Conservation (phyloP, 768 basidiomycete species). For the Tylopilus vinaceipallidus region DNA sequence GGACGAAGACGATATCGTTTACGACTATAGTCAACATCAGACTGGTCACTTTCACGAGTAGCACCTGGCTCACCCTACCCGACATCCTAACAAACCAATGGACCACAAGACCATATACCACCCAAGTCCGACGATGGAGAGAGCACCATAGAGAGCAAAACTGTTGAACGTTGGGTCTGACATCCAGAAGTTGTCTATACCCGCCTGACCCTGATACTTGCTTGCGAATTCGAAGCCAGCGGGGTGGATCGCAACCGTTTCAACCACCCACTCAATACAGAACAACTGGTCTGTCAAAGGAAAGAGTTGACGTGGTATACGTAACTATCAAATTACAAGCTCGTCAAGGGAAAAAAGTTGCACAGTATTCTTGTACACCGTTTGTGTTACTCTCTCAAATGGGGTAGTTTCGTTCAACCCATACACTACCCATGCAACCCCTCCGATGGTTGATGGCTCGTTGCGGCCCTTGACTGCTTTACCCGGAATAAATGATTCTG, state of each 20-base stretch:
- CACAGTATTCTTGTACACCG: slow-evolving; percentile 63
- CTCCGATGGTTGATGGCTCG: slow-evolving; percentile 65
- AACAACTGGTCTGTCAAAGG: neutral
- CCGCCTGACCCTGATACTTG: neutral
- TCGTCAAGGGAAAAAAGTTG: slow-evolving; percentile 55
- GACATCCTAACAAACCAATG: slow-evolving; percentile 65
- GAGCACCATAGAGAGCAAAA: slow-evolving; percentile 7
- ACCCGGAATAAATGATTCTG: slow-evolving; percentile 57
- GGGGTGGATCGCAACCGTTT: too few species aligned
- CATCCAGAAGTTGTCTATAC: slow-evolving; percentile 8
- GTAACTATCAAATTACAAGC: slow-evolving; percentile 16
- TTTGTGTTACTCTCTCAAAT: slow-evolving; percentile 54
- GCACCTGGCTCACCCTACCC: slow-evolving; percentile 58
- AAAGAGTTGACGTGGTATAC: neutral
- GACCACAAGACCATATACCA: slow-evolving; percentile 69
- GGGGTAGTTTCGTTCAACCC: slow-evolving; percentile 43
- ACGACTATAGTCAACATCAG: slow-evolving; percentile 48
- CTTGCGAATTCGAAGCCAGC: neutral
- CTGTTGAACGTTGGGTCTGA: slow-evolving; percentile 6
- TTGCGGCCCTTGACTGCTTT: slow-evolving; percentile 74
- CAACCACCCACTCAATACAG: too few species aligned
- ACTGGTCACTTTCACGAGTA: neutral
- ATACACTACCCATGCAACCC: slow-evolving; percentile 71
- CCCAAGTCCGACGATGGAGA: slow-evolving; percentile 43
- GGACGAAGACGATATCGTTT: slow-evolving; percentile 70